These are phyloP conservation scores for Fusarium tricinctum DNA, from an alignment of 2,329 filamentous ascomycete genomes.

Conservation along the genomic window DNA sequence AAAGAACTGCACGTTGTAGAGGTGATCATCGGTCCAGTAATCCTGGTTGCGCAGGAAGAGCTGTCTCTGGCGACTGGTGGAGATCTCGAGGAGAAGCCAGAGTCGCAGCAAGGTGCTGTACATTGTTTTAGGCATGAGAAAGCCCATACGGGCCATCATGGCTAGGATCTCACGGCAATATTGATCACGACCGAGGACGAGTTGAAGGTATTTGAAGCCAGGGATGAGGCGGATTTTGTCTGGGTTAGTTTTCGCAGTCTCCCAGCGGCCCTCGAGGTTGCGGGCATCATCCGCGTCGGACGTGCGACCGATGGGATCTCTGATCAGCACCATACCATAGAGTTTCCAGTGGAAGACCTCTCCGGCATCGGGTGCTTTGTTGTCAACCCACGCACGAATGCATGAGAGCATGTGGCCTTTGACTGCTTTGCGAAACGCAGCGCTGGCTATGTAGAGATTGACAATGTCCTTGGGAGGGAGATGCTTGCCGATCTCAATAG, in stretches of 20 bases:
- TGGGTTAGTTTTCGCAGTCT: conserved; percentile 18
- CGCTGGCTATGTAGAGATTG: conserved; percentile 74
- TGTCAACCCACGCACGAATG: conserved; percentile 67
- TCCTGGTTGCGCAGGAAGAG: conserved; percentile 65
- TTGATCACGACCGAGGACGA: conserved; percentile 72
- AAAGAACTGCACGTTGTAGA: conserved; percentile 75
- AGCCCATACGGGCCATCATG: conserved; percentile 69
- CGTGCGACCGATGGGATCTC: conserved; percentile 68
- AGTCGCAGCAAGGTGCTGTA: conserved; percentile 70
- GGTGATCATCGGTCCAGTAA: conserved; percentile 71
- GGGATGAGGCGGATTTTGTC: conserved; percentile 67
- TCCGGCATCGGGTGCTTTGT: conserved; percentile 68
- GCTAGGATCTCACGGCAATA: conserved; percentile 73
- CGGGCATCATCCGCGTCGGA: conserved; percentile 44
- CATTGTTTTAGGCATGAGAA: conserved; percentile 66
- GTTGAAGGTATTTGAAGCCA: conserved; percentile 75
- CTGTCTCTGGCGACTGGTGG: conserved; percentile 68
- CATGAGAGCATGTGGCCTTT: conserved; percentile 71
- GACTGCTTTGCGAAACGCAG: conserved; percentile 71
- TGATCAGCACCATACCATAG: conserved; percentile 70
- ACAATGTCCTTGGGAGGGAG: conserved; percentile 70
- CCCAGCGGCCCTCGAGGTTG: conserved; percentile 22
- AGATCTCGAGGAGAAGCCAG: conserved; percentile 80
- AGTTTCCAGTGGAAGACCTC: conserved; percentile 72
- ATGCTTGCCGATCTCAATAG: conserved; percentile 67